These are phyloP conservation scores for Albophoma yamanashiensis DNA, from an alignment of 2,329 filamentous ascomycete genomes.

Conservation along the genomic window DNA sequence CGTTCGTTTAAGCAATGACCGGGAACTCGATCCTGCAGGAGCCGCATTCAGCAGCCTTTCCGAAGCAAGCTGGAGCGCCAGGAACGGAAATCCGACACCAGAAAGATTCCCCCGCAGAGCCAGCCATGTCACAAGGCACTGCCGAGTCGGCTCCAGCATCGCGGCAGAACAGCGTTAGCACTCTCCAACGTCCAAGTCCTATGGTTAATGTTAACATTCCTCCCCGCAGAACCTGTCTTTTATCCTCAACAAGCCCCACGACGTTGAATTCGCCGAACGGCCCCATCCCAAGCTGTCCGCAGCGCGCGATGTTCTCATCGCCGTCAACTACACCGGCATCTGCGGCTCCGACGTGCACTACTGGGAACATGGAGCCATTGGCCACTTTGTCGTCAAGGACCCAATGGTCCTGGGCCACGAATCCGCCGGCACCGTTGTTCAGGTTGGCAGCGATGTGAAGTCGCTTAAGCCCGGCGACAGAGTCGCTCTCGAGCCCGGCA, in stretches of 20 bases:
- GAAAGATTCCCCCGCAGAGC: not conserved
- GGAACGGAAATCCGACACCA: not conserved
- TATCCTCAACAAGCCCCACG: conserved; percentile 64
- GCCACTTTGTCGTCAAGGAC: conserved; percentile 70
- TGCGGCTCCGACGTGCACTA: conserved; percentile 85
- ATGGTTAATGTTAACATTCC: not conserved
- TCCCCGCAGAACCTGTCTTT: conserved; percentile 66
- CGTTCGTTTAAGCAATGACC: not conserved
- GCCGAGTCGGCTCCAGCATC: not conserved
- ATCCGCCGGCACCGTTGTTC: conserved; percentile 67
- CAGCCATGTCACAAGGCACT: not conserved
- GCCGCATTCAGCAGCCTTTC: not conserved
- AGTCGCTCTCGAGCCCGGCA: conserved; percentile 85
- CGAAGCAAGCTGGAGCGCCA: not conserved
- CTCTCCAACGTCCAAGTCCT: not conserved
- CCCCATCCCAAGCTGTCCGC: conserved; percentile 57
- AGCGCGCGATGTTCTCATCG: conserved; percentile 68
- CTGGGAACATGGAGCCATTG: conserved; percentile 79
- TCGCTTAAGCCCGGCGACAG: conserved; percentile 63
- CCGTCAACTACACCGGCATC: conserved; percentile 78
- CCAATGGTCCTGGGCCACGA: conserved; percentile 73
- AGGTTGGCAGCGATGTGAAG: conserved; percentile 53
- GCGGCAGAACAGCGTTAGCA: not conserved
- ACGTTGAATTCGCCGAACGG: conserved; percentile 65
- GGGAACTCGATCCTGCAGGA: not conserved